A percentile compares a stretch with the other conserved stretches of the same genome.
Conservation (phyloP, 495 filamentous ascomycete genomes). For the Talaromyces nanjingensis region DNA sequence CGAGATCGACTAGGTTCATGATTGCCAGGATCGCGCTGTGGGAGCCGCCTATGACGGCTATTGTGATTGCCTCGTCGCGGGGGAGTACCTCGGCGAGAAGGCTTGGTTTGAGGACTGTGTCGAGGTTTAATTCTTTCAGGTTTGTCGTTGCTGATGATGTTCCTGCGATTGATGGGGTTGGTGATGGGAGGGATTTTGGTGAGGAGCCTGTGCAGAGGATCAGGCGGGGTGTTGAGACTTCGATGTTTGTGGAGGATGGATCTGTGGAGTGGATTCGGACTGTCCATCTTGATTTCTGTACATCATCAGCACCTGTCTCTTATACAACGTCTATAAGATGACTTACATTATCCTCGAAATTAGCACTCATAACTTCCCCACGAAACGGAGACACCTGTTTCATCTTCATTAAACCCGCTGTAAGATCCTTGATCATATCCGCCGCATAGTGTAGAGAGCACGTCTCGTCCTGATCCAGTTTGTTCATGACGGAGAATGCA, state of each 20-base stretch:
- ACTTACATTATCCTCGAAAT: constrained; percentile 19
- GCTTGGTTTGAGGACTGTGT: constrained; percentile 48
- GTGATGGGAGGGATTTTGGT: constrained; percentile 38
- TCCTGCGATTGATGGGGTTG: constrained; percentile 18
- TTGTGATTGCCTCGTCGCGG: constrained; percentile 23
- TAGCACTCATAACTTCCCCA: constrained; percentile 35
- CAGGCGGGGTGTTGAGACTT: constrained; percentile 33
- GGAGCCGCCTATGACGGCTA: constrained; percentile 53
- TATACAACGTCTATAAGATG: constrained; percentile 3
- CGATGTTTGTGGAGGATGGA: constrained; percentile 20
- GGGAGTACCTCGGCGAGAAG: constrained; percentile 37
- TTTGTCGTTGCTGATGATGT: not conserved
- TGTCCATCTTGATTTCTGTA: constrained; percentile 34
- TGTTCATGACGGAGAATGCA: constrained; percentile 43
- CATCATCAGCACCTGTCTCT: constrained; percentile 6
- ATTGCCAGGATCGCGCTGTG: constrained; percentile 57
- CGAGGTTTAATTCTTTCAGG: constrained; percentile 42
- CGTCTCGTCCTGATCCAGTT: constrained; percentile 46
- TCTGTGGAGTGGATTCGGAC: constrained; percentile 29
- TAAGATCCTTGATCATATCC: constrained; percentile 44
- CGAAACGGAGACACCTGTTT: constrained; percentile 33
- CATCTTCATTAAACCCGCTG: constrained; percentile 41
- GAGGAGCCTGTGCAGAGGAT: constrained; percentile 54
- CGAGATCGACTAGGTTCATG: constrained; percentile 50
- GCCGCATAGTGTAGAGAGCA: constrained; percentile 48